Evolutionary conservation across 148 eudicot species (phyloP), one percentile per base, ranked within the genome.

Genomic region (Arctostaphylos glauca): DNA sequence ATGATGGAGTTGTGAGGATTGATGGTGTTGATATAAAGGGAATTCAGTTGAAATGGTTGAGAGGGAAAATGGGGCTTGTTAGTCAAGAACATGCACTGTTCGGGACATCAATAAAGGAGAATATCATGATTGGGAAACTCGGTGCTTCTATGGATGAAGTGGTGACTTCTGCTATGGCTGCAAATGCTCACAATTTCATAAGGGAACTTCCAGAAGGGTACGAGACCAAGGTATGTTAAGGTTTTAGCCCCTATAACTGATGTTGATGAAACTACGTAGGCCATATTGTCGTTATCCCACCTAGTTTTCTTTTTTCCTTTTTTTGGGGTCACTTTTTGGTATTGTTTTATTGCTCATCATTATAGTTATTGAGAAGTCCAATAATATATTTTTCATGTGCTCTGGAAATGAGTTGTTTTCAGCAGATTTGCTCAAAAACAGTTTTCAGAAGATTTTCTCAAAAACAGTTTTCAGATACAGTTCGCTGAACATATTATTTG

Each of bases 51-150:
- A 93, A 93, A 85, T 94, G 99, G 99, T 52, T 96, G 68, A 93
- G 99, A 44, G 89, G 79, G 8, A 86, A 91, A 81, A 96, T 94
- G 98, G 99, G 99, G 23, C 89, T 96, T 66, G 98, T 96, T 81
- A 94, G 99, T 82, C 99, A 96, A 88, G 99, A 96, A 21, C 97
- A 96, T 71, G 97, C 97, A 2, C 74, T 96, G n/a, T 96, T 96
- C 82, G 95, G 94, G 21, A 93, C 98, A 43, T 91, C 99, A 0
- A 91, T 96, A 15, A 94, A 85, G 74, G 97, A 93, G 19, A 96
- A 96, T 83, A 96, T 96, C 50, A 79, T 88, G 92, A 93, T 94
- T 85, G 99, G 98, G 82, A 96, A 96, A 86, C 86, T 84, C 16
- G 92, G 92, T 84, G 97, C 99, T 4, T 87, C 91, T 9, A 88